Evolutionary conservation across 768 basidiomycete genomes (phyloP).

Genomic region (Agaricus blazei): DNA sequence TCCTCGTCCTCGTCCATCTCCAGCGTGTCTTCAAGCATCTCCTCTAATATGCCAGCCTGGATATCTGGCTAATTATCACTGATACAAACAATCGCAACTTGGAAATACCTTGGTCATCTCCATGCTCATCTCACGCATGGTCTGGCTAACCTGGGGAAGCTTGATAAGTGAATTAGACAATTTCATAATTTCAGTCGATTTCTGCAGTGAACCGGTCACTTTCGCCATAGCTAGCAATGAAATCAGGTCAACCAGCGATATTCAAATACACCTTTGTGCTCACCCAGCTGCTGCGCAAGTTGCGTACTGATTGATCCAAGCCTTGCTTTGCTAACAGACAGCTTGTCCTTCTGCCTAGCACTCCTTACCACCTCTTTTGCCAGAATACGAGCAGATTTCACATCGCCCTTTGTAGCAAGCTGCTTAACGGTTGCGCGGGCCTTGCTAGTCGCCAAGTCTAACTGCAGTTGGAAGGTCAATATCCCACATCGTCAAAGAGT

Average conservation of each 20-base stretch:
- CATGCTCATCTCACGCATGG: slow-evolving; percentile 98
- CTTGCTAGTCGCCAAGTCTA: slow-evolving; percentile 79
- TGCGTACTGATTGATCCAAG: slow-evolving; percentile 89
- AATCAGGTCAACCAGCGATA: not conserved
- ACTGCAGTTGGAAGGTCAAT: slow-evolving; percentile 36
- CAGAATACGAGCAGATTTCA: slow-evolving; percentile 87
- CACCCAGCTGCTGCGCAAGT: slow-evolving; percentile 88
- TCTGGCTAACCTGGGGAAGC: slow-evolving; percentile 86
- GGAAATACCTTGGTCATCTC: slow-evolving; percentile 93
- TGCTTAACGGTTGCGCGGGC: slow-evolving; percentile 80
- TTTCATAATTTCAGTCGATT: slow-evolving; percentile 99
- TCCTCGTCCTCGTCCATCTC: slow-evolving; percentile 94
- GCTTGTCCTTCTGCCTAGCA: slow-evolving; percentile 88
- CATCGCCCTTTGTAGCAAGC: slow-evolving; percentile 85
- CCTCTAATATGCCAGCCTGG: slow-evolving; percentile 95
- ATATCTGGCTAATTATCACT: not conserved
- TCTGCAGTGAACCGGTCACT: slow-evolving; percentile 96
- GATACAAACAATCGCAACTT: not conserved
- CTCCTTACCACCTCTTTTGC: slow-evolving; percentile 94
- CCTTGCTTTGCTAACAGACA: slow-evolving; percentile 90
- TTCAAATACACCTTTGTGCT: slow-evolving; percentile 21
- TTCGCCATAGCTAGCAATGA: slow-evolving; percentile 77
- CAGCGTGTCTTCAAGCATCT: slow-evolving; percentile 94
- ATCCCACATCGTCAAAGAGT: slow-evolving; percentile 14
- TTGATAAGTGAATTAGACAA: slow-evolving; percentile 89